These are phyloP conservation scores for Botrytis hyacinthi DNA, from an alignment of 2,329 filamentous ascomycete genomes.

Conservation along the genomic window DNA sequence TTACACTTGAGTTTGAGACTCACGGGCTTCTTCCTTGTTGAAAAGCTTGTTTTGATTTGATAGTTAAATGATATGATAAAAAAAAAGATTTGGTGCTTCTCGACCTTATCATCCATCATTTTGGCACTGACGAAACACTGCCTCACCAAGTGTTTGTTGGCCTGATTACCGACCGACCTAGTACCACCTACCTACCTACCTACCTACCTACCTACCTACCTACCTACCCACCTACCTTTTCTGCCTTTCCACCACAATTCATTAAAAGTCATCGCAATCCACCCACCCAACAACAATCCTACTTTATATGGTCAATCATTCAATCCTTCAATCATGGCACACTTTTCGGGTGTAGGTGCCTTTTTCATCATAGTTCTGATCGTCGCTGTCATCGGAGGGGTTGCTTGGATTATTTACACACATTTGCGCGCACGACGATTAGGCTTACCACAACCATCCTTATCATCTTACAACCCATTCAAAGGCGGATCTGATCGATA, in stretches of 20 bases:
- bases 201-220: neutral
- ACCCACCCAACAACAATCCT: neutral
- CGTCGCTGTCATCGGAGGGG: conserved; percentile 53
- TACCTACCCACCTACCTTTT: neutral
- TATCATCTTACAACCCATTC: conserved; percentile 72
- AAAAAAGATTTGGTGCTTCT: neutral
- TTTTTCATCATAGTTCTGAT: conserved; percentile 73
- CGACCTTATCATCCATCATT: neutral
- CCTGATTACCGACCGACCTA: neutral
- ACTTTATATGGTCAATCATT: neutral
- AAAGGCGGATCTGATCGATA: conserved; percentile 40
- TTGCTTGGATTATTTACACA: conserved; percentile 68
- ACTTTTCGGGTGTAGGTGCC: conserved; percentile 61
- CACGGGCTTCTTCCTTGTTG: conserved; percentile 1
- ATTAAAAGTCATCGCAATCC: neutral
- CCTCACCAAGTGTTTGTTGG: neutral
- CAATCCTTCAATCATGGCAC: conserved; percentile 48
- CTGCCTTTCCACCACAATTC: neutral
- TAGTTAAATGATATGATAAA: neutral
- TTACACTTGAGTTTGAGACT: neutral
- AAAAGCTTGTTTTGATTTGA: neutral
- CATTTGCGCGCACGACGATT: conserved; percentile 70
- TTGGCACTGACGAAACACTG: neutral
- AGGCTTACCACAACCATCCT: conserved; percentile 69
- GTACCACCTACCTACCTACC: no score